Base-by-base conservation (phyloP, 164 flowering plant species). In the Magnolia officinalis region DNA sequence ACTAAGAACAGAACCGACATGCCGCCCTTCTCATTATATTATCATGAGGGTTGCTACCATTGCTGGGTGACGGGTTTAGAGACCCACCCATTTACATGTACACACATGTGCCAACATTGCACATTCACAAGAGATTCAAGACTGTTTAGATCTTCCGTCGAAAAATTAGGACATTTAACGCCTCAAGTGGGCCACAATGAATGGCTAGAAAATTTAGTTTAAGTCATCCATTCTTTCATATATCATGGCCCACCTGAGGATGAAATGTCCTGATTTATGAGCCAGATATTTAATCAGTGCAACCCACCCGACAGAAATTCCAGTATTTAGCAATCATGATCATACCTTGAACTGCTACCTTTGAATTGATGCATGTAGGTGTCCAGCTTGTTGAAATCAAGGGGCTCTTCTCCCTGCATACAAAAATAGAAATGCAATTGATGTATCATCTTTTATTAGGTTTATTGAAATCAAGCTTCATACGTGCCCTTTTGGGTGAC, bases 281-380 rank as follows among this genome's bases (percentile, higher is more conserved):
- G 21, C 24, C 64, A 16, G 3, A 61, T 11, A 61, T 4, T 61
- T 61, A 61, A 66, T 66, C 24, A n/a, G 8, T 20, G 4, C 11
- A 2, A 10, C 7, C 11, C 8, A 66, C 45, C 45, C 1, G 69
- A 66, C 24, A 2, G 26, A 8, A 18, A 16, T 19, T 24, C 4
- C 45, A 23, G 13, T 67, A 7, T 8, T 2, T 67, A 2, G 45
- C 8, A 24, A 67, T 9, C n/a, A 9, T 23, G 50, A 29, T 68
- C 23, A 19, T 78, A 88, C 94, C 94, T 90, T 69, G 92, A 88
- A 78, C 90, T 86, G 81, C 92, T 90, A 8, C 94, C 94, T 82
- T 89, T 90, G 81, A 89, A 75, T 75, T 88, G 91, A 72, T 90
- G 94, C 77, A 89, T 88, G 80, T 83, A 81, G 4, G 86, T 77